phyloP scores from a whole-genome alignment of 495 filamentous ascomycete genomes.

The Durotheca rogersii region DNA sequence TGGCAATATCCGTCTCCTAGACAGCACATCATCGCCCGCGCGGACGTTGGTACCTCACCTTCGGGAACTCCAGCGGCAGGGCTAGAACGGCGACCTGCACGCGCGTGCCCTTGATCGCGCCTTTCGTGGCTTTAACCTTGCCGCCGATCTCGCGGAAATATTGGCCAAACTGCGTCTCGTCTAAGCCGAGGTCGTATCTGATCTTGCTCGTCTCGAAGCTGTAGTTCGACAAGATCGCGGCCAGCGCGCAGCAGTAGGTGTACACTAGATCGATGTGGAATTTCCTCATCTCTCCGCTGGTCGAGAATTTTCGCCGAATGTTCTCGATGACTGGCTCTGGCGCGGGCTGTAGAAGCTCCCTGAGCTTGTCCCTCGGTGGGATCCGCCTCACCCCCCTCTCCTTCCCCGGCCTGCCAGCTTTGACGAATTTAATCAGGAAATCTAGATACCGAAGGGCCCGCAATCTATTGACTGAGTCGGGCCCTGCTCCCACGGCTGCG shows the following conservation, averaged over 20 bases:
- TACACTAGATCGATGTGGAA: constrained; percentile 64
- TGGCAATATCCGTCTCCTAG: neutral
- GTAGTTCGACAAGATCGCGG: constrained; percentile 72
- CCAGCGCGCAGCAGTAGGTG: constrained; percentile 67
- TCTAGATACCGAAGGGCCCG: constrained; percentile 68
- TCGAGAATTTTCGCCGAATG: constrained; percentile 68
- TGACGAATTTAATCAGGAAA: constrained; percentile 63
- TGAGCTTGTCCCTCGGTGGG: constrained; percentile 52
- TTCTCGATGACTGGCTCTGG: constrained; percentile 66
- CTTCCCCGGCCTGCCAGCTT: constrained; percentile 37
- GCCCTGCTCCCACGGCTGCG: constrained; percentile 53
- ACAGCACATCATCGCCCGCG: constrained; percentile 15
- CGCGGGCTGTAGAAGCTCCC: constrained; percentile 46
- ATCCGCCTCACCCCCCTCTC: constrained; percentile 43
- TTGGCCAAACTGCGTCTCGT: constrained; percentile 60
- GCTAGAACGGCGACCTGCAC: constrained; percentile 67
- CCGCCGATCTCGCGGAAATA: constrained; percentile 88
- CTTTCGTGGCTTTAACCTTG: constrained; percentile 50
- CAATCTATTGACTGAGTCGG: constrained; percentile 57
- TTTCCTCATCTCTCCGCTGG: constrained; percentile 59
- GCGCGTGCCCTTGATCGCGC: constrained; percentile 49
- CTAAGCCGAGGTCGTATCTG: constrained; percentile 74
- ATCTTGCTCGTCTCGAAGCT: constrained; percentile 75
- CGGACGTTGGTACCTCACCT: constrained; percentile 32
- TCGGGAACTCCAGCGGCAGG: constrained; percentile 80